Percentiles rank a stretch among this genome's conserved stretches.
Evolutionary conservation across 768 basidiomycete genomes (phyloP).

Genomic region (Termitomyces sp.): DNA sequence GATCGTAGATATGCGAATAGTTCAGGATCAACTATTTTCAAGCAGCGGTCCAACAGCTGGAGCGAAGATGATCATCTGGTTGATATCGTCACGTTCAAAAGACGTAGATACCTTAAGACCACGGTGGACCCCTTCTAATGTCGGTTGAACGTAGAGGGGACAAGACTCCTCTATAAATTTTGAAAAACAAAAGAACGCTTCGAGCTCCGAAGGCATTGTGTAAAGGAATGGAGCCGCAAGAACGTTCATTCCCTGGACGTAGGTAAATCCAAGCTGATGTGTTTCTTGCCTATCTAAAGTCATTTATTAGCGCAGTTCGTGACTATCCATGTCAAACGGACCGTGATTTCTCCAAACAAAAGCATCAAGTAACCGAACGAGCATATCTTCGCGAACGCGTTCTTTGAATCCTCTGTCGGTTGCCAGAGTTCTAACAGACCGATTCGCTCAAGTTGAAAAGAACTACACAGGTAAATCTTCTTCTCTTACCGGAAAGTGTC

Average conservation of each 20-base stretch:
- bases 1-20: slow-evolving; percentile 76
- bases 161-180: slow-evolving; percentile 94
- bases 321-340: slow-evolving; percentile 22
- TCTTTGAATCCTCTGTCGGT: slow-evolving; percentile 98
- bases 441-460: not conserved
- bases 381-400: slow-evolving; percentile 94
- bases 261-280: slow-evolving; percentile 85
- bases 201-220: slow-evolving; percentile 95
- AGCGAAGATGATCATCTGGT: not conserved
- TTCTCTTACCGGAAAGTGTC: slow-evolving; percentile 82
- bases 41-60: slow-evolving; percentile 88
- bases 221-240: slow-evolving; percentile 97
- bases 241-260: slow-evolving; percentile 99
- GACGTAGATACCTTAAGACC: slow-evolving; percentile 72
- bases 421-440: slow-evolving; percentile 66
- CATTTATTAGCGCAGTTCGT: not conserved
- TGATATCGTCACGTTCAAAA: not conserved
- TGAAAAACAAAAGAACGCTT: slow-evolving; percentile 95
- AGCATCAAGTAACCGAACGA: slow-evolving; percentile 92
- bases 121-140: slow-evolving; percentile 90
- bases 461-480: not conserved
- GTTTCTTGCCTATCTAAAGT: slow-evolving; percentile 66
- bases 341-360: slow-evolving; percentile 96
- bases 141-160: slow-evolving; percentile 96
- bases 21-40: slow-evolving; percentile 88